A percentile compares a stretch with the other conserved stretches of the same genome.
Evolutionary conservation across 495 filamentous ascomycete genomes (phyloP).

Genomic region (Cladorrhinum samala): DNA sequence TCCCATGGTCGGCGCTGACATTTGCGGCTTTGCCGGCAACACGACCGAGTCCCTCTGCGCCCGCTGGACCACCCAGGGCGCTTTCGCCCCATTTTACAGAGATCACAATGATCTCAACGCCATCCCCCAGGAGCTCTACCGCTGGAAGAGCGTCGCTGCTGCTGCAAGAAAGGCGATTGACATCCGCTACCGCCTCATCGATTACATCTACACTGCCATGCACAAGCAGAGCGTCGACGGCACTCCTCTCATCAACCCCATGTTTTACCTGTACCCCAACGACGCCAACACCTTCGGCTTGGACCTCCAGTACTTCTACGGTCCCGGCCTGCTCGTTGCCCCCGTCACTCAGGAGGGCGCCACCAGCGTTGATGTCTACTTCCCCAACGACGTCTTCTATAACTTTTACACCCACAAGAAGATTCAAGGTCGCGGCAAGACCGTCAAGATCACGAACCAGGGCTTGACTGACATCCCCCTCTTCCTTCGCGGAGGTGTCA

Average conservation of each 20-base stretch:
- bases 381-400: slow-evolving; percentile 72
- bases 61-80: slow-evolving; percentile 76
- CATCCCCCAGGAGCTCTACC: slow-evolving; percentile 72
- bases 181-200: slow-evolving; percentile 67
- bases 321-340: slow-evolving; percentile 61
- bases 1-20: slow-evolving; percentile 76
- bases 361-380: slow-evolving; percentile 64
- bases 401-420: slow-evolving; percentile 61
- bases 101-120: slow-evolving; percentile 56
- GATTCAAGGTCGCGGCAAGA: slow-evolving; percentile 51
- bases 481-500: slow-evolving; percentile 62
- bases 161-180: slow-evolving; percentile 67
- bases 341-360: slow-evolving; percentile 60
- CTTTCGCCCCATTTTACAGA: slow-evolving; percentile 78
- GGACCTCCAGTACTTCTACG: slow-evolving; percentile 60
- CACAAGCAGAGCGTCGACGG: slow-evolving; percentile 59
- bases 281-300: slow-evolving; percentile 57
- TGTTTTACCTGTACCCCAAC: slow-evolving; percentile 67
- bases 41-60: slow-evolving; percentile 76
- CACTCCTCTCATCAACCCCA: slow-evolving; percentile 59
- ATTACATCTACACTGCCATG: slow-evolving; percentile 78
- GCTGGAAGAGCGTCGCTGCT: slow-evolving; percentile 56
- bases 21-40: slow-evolving; percentile 68
- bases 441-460: slow-evolving; percentile 48
- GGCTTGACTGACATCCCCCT: slow-evolving; percentile 63